A percentile compares a stretch with the other conserved stretches of the same genome.
These are phyloP conservation scores for Metschnikowia lochheadii DNA, from an alignment of 805 yeast species.

Conservation along the genomic window DNA sequence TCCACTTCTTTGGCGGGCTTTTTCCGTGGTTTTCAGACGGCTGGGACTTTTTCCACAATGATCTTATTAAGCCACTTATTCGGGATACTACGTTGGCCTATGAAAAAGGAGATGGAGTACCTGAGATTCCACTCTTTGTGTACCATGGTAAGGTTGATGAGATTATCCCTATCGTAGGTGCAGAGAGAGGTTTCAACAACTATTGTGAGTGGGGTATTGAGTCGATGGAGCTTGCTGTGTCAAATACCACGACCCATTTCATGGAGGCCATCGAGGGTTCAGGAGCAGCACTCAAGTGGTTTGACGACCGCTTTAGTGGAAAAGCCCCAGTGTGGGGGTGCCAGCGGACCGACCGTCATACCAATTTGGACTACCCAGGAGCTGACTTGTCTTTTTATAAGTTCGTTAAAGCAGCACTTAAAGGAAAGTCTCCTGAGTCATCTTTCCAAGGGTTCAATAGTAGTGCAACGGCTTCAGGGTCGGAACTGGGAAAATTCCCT, in stretches of 20 bases:
- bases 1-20: background rate
- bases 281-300: constrained; percentile 13
- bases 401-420: background rate
- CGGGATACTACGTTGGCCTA: constrained; percentile 8
- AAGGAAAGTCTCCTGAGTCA: too few relatives aligned
- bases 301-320: constrained; percentile 12
- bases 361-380: constrained; percentile 13
- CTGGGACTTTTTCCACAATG: background rate
- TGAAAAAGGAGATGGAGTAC: constrained; percentile 10
- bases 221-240: constrained; percentile 26
- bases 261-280: constrained; percentile 17
- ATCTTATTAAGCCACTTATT: background rate
- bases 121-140: constrained; percentile 24
- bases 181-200: constrained; percentile 20
- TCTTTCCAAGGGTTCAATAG: background rate
- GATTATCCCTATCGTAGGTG: constrained; percentile 19
- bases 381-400: constrained; percentile 6
- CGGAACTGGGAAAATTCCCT: background rate
- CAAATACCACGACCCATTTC: constrained; percentile 24
- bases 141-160: constrained; percentile 23
- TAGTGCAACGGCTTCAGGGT: background rate
- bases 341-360: constrained; percentile 5
- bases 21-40: background rate
- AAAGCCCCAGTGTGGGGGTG: constrained; percentile 9
- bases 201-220: constrained; percentile 29